Percentiles rank a stretch among this genome's conserved stretches.
These are phyloP conservation scores for Nakaseomyces kungkrabaensis DNA, from an alignment of 1,139 yeast species.

Conservation along the genomic window DNA sequence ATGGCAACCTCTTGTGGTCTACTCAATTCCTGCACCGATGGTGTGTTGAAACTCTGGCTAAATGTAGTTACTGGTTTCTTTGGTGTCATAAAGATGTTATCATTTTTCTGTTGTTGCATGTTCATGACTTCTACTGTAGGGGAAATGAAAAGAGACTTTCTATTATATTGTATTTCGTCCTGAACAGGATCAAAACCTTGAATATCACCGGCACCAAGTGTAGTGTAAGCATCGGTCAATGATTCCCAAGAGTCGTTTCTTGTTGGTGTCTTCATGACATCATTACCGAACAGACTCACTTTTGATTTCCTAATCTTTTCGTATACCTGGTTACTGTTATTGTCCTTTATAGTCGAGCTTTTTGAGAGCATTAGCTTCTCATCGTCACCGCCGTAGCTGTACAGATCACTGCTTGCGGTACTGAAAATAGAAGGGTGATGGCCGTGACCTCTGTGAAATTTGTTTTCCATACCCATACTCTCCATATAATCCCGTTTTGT, in stretches of 20 bases:
- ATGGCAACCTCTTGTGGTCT: slow-evolving; percentile 23
- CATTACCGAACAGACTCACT: slow-evolving; percentile 1
- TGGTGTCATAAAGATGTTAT: slow-evolving; percentile 6
- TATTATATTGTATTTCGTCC: slow-evolving; percentile 9
- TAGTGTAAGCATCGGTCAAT: slow-evolving; percentile 5
- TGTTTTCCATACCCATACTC: slow-evolving; percentile 4
- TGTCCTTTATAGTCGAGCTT: not conserved
- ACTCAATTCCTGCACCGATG: slow-evolving; percentile 6
- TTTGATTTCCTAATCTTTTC: not conserved
- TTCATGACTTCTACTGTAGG: slow-evolving; percentile 60
- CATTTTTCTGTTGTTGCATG: slow-evolving; percentile 9
- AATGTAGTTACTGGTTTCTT: not conserved
- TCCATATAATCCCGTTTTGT: slow-evolving; percentile 10
- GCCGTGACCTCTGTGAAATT: not conserved
- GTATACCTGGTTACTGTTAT: not conserved
- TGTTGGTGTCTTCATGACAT: not conserved
- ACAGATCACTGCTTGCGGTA: not conserved
- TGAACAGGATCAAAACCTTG: slow-evolving; percentile 12
- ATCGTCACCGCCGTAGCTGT: slow-evolving; percentile 1
- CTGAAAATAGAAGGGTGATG: slow-evolving; percentile 1
- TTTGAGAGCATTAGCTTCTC: not conserved
- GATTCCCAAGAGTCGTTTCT: slow-evolving; percentile 9
- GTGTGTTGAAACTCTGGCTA: not conserved
- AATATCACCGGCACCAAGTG: not conserved
- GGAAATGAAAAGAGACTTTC: slow-evolving; percentile 49